Evolutionary conservation across 2,329 filamentous ascomycete species (phyloP).

Genomic region (Berkeleyomyces rouxiae): DNA sequence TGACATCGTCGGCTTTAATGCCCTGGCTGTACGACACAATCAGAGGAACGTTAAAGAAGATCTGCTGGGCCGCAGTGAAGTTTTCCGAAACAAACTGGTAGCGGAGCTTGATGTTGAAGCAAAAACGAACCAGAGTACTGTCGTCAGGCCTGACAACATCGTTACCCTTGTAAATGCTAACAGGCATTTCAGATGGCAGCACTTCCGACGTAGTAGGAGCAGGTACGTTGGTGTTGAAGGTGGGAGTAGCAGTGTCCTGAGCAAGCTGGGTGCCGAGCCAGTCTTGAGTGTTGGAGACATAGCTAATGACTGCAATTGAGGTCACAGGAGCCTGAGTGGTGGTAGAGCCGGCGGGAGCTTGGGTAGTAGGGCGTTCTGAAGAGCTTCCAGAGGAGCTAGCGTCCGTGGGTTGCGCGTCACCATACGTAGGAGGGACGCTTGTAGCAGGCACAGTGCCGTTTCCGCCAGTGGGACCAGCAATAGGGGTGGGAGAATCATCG

Average conservation of each 20-base stretch:
- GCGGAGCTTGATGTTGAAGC: conserved; percentile 65
- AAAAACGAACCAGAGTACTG: conserved; percentile 62
- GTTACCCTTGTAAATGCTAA: conserved; percentile 52
- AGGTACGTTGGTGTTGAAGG: conserved; percentile 12
- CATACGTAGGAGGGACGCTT: background rate
- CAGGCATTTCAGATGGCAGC: conserved; percentile 52
- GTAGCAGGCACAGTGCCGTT: conserved; percentile 10
- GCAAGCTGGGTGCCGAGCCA: conserved; percentile 14
- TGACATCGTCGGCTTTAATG: conserved; percentile 37
- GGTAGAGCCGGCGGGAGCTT: conserved; percentile 14
- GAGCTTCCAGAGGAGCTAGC: background rate
- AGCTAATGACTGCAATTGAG: conserved; percentile 12
- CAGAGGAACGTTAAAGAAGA: conserved; percentile 61
- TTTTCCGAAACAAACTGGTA: conserved; percentile 66
- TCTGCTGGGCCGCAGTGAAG: conserved; percentile 59
- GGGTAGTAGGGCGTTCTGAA: background rate
- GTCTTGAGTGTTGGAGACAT: conserved; percentile 10
- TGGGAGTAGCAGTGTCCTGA: conserved; percentile 14
- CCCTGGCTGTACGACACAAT: conserved; percentile 50
- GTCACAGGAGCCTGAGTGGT: conserved; percentile 15
- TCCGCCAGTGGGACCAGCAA: conserved; percentile 10
- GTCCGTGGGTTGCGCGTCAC: background rate
- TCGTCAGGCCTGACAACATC: conserved; percentile 44
- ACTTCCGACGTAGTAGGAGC: conserved; percentile 25
- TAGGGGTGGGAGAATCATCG: conserved; percentile 14